These are phyloP conservation scores for Prosopis cineraria DNA, from an alignment of 306 rosid species.

Conservation along the genomic window DNA sequence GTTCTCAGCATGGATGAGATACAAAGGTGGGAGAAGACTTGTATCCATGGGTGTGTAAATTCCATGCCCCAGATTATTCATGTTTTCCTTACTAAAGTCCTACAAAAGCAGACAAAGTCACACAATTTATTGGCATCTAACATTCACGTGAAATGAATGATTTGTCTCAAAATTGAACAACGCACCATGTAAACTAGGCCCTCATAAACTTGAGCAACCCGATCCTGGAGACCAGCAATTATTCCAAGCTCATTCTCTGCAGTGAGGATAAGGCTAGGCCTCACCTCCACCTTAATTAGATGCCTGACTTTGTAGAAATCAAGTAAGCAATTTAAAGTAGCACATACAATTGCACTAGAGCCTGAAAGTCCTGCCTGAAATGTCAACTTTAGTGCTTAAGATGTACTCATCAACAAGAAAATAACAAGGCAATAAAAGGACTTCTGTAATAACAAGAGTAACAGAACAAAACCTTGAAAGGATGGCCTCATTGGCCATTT, in stretches of 20 bases:
- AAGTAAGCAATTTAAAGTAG: constrained; percentile 81
- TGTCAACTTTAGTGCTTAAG: constrained; percentile 38
- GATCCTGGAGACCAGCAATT: constrained; percentile 95
- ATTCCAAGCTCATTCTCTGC: constrained; percentile 95
- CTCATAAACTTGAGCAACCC: constrained; percentile 91
- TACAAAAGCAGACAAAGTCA: constrained; percentile 28
- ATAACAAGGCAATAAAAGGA: neutral
- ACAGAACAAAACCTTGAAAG: neutral
- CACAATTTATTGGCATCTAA: neutral
- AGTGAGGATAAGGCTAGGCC: constrained; percentile 78
- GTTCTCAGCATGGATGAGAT: constrained; percentile 79
- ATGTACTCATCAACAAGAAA: neutral
- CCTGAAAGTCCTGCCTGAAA: constrained; percentile 94
- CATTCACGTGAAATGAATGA: constrained; percentile 5
- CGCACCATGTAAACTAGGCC: constrained; percentile 87
- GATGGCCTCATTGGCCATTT: neutral
- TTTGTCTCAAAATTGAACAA: neutral
- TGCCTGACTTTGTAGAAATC: constrained; percentile 82
- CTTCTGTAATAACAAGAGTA: neutral
- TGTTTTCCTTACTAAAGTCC: constrained; percentile 82
- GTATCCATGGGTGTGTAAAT: constrained; percentile 75
- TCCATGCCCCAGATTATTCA: constrained; percentile 79
- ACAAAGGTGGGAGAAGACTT: constrained; percentile 78
- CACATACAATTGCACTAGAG: constrained; percentile 89
- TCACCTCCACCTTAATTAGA: constrained; percentile 60